phyloP scores from a whole-genome alignment of 352 stramenopile species.

The Blastocystis sp. region DNA sequence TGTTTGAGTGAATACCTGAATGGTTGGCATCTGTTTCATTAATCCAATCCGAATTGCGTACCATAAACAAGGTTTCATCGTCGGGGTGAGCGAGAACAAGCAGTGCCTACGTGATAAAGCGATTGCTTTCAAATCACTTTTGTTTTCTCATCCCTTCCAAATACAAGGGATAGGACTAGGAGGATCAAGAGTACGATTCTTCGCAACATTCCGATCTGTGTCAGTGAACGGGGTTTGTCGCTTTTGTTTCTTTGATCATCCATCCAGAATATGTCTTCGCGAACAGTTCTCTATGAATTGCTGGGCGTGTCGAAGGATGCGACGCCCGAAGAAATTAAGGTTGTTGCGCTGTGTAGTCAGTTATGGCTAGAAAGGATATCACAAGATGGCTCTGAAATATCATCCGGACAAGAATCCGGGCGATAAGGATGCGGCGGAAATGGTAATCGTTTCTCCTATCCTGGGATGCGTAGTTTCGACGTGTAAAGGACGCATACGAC shows the following conservation, averaged over 20 bases:
- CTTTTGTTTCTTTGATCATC: neutral
- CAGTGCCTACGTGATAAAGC: no score
- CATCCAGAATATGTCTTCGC: neutral
- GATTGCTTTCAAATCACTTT: no score
- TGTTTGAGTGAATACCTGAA: conserved; percentile 46
- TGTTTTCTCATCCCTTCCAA: no score
- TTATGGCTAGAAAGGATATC: conserved; percentile 43
- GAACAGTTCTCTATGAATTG: conserved; percentile 36
- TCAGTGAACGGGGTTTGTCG: neutral
- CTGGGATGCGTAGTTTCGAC: neutral
- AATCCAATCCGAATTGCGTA: conserved; percentile 68
- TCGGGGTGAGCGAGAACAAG: conserved; percentile 79
- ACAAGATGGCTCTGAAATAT: conserved; percentile 39
- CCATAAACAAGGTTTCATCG: conserved; percentile 82
- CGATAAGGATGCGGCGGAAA: conserved; percentile 29
- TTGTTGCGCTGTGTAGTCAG: neutral
- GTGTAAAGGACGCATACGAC: conserved; percentile 52
- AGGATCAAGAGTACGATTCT: neutral
- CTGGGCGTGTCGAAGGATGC: conserved; percentile 17
- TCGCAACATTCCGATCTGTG: neutral
- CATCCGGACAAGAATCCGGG: conserved; percentile 56
- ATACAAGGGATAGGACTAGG: no score
- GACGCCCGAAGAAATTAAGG: conserved; percentile 53
- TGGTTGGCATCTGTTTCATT: conserved; percentile 31
- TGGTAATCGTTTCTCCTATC: neutral